Evolutionary conservation across 495 filamentous ascomycete species (phyloP).

Genomic region (Hypomontagnella monticulosa): DNA sequence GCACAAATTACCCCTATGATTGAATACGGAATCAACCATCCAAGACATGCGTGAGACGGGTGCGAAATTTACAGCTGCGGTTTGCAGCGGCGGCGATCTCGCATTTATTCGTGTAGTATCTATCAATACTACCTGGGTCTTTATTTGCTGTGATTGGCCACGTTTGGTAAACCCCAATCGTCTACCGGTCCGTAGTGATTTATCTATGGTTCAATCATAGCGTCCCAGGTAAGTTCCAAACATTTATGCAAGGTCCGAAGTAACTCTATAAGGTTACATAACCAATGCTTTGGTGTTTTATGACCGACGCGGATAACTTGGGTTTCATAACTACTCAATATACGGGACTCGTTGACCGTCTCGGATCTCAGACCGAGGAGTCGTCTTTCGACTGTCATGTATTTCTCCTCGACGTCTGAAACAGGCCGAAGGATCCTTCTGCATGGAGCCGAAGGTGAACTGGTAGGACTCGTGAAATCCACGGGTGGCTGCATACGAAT

Average conservation of each 20-base stretch:
- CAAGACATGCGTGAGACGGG: constrained; percentile 21
- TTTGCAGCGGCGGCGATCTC: neutral
- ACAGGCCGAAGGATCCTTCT: constrained; percentile 24
- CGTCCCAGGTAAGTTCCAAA: neutral
- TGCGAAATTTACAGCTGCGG: constrained; percentile 3
- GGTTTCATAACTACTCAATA: neutral
- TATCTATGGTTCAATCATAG: neutral
- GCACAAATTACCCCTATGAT: constrained; percentile 7
- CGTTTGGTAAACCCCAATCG: too few relatives aligned
- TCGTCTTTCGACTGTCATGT: constrained; percentile 3
- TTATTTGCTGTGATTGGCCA: too few relatives aligned
- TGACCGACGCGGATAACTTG: neutral
- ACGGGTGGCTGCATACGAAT: constrained; percentile 6
- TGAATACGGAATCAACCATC: constrained; percentile 9
- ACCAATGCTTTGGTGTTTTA: neutral
- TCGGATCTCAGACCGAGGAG: constrained; percentile 9
- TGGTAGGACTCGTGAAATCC: constrained; percentile 12
- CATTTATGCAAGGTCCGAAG: neutral
- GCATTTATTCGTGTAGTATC: constrained; percentile 8
- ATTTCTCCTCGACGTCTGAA: constrained; percentile 17
- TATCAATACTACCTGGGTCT: neutral
- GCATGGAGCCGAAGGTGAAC: constrained; percentile 8
- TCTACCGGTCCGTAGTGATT: too few relatives aligned
- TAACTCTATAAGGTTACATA: constrained; percentile 1
- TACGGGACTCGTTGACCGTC: neutral